A percentile compares a stretch with the other conserved stretches of the same genome.
Evolutionary conservation across 2,329 filamentous ascomycete genomes (phyloP).

Genomic region (Venturia asperata): DNA sequence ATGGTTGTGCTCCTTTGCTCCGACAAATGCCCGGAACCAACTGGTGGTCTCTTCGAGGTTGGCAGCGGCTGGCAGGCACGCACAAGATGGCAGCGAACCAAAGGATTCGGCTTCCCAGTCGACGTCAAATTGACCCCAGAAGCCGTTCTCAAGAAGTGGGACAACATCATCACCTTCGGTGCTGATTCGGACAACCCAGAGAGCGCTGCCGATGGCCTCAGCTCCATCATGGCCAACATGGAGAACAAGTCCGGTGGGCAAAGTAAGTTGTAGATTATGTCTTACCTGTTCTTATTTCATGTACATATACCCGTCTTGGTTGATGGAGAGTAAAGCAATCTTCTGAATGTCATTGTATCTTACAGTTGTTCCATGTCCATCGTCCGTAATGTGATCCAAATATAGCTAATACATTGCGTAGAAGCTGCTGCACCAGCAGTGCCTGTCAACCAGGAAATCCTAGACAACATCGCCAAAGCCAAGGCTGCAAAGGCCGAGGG

Average conservation of each 20-base stretch:
- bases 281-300: neutral
- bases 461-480: slow-evolving; percentile 18
- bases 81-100: slow-evolving; percentile 90
- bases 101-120: slow-evolving; percentile 84
- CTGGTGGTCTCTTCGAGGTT: slow-evolving; percentile 86
- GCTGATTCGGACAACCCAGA: slow-evolving; percentile 80
- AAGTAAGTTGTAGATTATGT: slow-evolving; percentile 18
- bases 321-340: neutral
- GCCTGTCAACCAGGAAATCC: slow-evolving; percentile 11
- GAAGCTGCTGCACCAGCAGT: neutral
- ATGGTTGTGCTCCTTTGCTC: slow-evolving; percentile 79
- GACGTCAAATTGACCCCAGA: slow-evolving; percentile 79
- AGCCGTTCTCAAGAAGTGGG: slow-evolving; percentile 68
- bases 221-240: slow-evolving; percentile 80
- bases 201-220: slow-evolving; percentile 66
- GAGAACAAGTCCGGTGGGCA: slow-evolving; percentile 55
- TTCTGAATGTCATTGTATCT: slow-evolving; percentile 1
- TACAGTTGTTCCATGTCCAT: neutral
- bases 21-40: slow-evolving; percentile 76
- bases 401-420: neutral
- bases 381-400: neutral
- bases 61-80: slow-evolving; percentile 88
- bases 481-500: slow-evolving; percentile 17
- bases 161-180: slow-evolving; percentile 77
- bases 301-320: slow-evolving; percentile 2